phyloP scores from a whole-genome alignment of 2,329 filamentous ascomycete genomes.

The Pseudogymnoascus sp. region DNA sequence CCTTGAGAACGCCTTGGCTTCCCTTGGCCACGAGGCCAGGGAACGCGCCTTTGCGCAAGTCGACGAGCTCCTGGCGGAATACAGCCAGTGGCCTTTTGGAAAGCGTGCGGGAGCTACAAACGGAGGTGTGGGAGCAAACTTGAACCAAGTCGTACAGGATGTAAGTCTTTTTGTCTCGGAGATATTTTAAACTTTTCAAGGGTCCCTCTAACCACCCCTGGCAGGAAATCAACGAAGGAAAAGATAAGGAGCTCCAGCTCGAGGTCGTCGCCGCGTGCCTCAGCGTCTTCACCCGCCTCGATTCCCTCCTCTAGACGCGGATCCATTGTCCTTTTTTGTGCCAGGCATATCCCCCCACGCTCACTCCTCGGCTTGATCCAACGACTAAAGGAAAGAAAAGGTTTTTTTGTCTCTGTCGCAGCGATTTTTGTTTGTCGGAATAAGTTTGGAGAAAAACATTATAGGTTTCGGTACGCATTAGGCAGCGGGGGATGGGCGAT shows the following conservation, averaged over 20 bases:
- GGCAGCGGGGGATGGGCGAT: neutral
- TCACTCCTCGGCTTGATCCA: neutral
- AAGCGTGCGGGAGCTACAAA: slow-evolving; percentile 63
- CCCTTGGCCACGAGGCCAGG: slow-evolving; percentile 84
- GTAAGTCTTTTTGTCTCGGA: slow-evolving; percentile 31
- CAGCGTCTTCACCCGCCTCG: slow-evolving; percentile 94
- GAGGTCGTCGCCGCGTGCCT: slow-evolving; percentile 93
- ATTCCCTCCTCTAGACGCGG: slow-evolving; percentile 69
- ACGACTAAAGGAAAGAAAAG: neutral
- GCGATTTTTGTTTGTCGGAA: slow-evolving; percentile 3
- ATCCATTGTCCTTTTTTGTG: neutral
- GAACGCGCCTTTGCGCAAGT: slow-evolving; percentile 96
- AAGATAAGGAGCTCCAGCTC: slow-evolving; percentile 91
- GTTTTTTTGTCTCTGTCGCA: neutral
- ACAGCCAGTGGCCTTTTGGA: slow-evolving; percentile 95
- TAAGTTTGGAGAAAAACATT: slow-evolving; percentile 2
- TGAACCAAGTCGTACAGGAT: slow-evolving; percentile 78
- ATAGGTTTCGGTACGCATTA: slow-evolving; percentile 1
- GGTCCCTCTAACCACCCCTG: neutral
- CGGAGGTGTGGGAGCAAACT: slow-evolving; percentile 82
- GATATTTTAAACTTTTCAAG: neutral
- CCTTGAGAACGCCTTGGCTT: slow-evolving; percentile 92
- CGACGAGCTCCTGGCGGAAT: slow-evolving; percentile 89
- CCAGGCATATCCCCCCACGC: neutral
- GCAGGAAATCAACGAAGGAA: slow-evolving; percentile 70